phyloP scores from a whole-genome alignment of 2,329 filamentous ascomycete genomes.

The Arachnomyces sp. region DNA sequence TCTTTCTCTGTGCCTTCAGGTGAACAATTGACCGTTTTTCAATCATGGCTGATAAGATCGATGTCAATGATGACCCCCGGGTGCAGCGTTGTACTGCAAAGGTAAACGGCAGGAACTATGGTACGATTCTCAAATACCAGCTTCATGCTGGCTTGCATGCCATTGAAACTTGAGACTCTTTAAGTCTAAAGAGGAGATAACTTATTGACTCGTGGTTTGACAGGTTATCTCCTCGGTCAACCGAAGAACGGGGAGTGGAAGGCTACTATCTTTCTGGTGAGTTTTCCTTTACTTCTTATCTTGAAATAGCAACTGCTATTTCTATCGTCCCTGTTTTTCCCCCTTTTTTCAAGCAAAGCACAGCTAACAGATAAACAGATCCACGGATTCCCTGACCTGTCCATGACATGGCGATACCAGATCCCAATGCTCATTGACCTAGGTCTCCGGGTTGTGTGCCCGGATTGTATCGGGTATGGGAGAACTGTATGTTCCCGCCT shows the following conservation, averaged over 20 bases:
- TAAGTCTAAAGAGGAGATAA: background rate
- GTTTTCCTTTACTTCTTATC: background rate
- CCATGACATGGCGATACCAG: conserved; percentile 82
- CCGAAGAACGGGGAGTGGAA: conserved; percentile 35
- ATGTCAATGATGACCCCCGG: conserved; percentile 54
- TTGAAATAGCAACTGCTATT: background rate
- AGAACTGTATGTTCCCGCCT: conserved; percentile 47
- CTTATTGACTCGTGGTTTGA: background rate
- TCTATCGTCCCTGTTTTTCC: background rate
- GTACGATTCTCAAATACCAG: conserved; percentile 24
- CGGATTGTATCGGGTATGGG: conserved; percentile 82
- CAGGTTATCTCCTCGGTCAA: conserved; percentile 49
- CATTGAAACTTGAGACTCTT: background rate
- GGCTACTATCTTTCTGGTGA: conserved; percentile 40
- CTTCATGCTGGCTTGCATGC: background rate
- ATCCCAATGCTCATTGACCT: conserved; percentile 66
- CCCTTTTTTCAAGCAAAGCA: background rate
- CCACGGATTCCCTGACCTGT: conserved; percentile 77
- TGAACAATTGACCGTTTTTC: conserved; percentile 41
- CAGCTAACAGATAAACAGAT: conserved; percentile 34
- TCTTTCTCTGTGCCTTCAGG: too few species aligned
- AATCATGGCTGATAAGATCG: conserved; percentile 56
- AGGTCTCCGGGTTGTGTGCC: conserved; percentile 69
- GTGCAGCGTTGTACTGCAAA: conserved; percentile 55
- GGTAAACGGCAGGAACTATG: conserved; percentile 64